Base-by-base conservation (phyloP, 495 filamentous ascomycete species). In the Lophiotrema nucula region DNA sequence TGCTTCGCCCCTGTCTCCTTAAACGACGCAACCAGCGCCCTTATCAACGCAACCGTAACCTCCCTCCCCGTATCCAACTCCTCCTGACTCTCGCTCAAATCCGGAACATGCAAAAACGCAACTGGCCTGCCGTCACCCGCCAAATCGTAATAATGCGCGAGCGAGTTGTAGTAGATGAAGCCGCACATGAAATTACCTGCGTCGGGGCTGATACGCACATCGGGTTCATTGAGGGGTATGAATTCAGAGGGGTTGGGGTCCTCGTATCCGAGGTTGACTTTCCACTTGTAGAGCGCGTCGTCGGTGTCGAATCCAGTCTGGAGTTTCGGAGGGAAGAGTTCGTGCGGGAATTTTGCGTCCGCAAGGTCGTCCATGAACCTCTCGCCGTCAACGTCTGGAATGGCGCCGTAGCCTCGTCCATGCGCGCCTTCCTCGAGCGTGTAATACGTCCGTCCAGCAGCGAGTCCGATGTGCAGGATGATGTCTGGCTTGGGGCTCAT, bases 111-210 rank as follows among this genome's bases (percentile, higher is more conserved):
- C 51, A 92, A 71, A 67, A 96, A 96, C 24, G 86, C 68, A 15
- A 90, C 83, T 75, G 75, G 45, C 76, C 73, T 33, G 2, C 48
- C 28, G 8, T 47, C 46, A 15, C 50, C 16, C 49, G 53, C n/a
- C 53, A 67, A 18, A 5, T 16, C 1, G 28, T 74, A 69, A 35
- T 64, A 71, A 47, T 67, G 69, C 18, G 84, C 79, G 68, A 96
- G 64, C 58, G 82, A 88, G 4, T 85, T 85, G 73, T 84, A 95
- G 71, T 88, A 93, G 45, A 87, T 91, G 67, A 91, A 96, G 63
- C 92, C 90, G 69, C 90, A 96, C 15, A 92, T 74, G 66, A 87
- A 96, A 41, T 81, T 84, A 0, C 90, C 90, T 0, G 90, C 86
- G 66, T 95, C 86, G 39, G 86, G 73, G 5, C 82, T 76, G 1